Evolutionary conservation across 768 basidiomycete genomes (phyloP).

Genomic region (Boletus bicolor): DNA sequence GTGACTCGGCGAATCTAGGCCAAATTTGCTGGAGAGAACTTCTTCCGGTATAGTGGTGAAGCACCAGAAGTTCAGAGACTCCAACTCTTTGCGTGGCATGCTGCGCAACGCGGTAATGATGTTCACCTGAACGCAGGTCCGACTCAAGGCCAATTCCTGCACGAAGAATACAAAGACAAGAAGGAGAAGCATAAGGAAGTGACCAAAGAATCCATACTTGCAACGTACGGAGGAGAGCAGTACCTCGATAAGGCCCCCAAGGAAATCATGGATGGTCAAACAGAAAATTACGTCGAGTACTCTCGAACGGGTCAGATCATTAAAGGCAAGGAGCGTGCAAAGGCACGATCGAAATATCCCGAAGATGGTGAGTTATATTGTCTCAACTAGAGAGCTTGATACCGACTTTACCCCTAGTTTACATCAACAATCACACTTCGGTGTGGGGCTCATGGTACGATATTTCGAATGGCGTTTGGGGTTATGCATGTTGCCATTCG

Average conservation of each 20-base stretch:
- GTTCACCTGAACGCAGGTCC: constrained; percentile 96
- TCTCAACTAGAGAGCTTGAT: not conserved
- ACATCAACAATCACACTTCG: constrained; percentile 86
- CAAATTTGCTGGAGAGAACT: constrained; percentile 95
- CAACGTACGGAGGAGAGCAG: constrained; percentile 91
- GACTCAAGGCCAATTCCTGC: constrained; percentile 89
- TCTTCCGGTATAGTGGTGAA: constrained; percentile 86
- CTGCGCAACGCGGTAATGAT: constrained; percentile 88
- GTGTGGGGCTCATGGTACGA: constrained; percentile 99
- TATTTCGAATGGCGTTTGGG: constrained; percentile 69
- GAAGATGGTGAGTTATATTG: constrained; percentile 74
- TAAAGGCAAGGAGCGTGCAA: constrained; percentile 87
- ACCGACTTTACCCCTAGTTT: constrained; percentile 47
- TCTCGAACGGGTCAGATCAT: constrained; percentile 87
- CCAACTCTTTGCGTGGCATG: constrained; percentile 97
- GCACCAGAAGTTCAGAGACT: constrained; percentile 89
- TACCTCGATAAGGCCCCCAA: constrained; percentile 87
- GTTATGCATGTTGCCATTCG: constrained; percentile 94
- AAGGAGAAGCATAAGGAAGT: constrained; percentile 89
- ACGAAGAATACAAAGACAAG: constrained; percentile 87
- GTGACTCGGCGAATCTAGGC: constrained; percentile 45
- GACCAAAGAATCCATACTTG: constrained; percentile 84
- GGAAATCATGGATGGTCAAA: constrained; percentile 92
- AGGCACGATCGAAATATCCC: constrained; percentile 87
- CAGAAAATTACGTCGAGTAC: constrained; percentile 97